Conservation (phyloP, 345 rosid species). For the Boechera stricta region DNA sequence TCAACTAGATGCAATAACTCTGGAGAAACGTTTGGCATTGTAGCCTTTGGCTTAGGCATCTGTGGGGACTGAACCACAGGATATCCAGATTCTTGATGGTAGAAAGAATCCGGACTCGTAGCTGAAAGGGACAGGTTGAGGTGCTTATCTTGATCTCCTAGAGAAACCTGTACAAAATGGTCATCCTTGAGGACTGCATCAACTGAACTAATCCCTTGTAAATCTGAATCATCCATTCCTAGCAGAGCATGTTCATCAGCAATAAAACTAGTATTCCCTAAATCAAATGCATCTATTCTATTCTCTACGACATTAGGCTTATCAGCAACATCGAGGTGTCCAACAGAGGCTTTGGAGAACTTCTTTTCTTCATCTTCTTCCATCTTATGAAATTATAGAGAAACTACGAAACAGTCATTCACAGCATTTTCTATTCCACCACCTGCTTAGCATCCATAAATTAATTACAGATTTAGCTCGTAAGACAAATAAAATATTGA, state of each 20-base stretch:
- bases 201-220: constrained; percentile 49
- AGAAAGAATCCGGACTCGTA: constrained; percentile 58
- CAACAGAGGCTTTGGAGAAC: constrained; percentile 41
- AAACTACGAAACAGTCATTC: constrained; percentile 34
- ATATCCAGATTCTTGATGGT: constrained; percentile 44
- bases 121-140: constrained; percentile 50
- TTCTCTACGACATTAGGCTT: constrained; percentile 40
- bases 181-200: constrained; percentile 58
- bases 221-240: constrained; percentile 35
- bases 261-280: constrained; percentile 39
- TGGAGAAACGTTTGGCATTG: constrained; percentile 88
- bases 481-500: neutral
- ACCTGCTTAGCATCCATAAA: constrained; percentile 42
- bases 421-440: constrained; percentile 32
- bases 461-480: constrained; percentile 17
- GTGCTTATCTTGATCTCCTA: constrained; percentile 64
- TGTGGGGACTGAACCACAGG: constrained; percentile 67
- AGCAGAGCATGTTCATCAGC: constrained; percentile 41
- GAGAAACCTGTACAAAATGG: constrained; percentile 78
- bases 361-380: constrained; percentile 71
- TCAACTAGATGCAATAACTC: constrained; percentile 96
- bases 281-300: constrained; percentile 45
- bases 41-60: constrained; percentile 65
- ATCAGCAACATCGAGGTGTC: constrained; percentile 27
- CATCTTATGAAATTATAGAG: constrained; percentile 47